Base-by-base conservation (phyloP, 2,329 filamentous ascomycete species). In the Colletotrichum siamense region DNA sequence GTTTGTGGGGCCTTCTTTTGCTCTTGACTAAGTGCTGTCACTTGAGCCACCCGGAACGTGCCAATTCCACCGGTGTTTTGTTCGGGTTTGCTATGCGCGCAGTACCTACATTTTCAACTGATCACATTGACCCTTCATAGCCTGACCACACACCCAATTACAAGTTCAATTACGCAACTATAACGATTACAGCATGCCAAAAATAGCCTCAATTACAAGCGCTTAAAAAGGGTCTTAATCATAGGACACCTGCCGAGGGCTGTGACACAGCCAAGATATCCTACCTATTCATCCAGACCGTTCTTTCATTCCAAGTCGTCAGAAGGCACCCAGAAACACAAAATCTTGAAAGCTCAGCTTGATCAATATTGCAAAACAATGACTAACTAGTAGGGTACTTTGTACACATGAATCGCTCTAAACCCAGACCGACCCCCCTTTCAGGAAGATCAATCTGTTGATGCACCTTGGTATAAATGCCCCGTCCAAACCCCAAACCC, bases 401-500 rank as follows among this genome's bases (percentile, higher is more conserved):
- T 70, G n/a, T 70, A 70, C 57, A 70, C 36, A 49, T 30, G 57
- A 70, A 63, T 34, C 57, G 68, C 68, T 63, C 22, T 16, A 62
- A 63, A 70, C 68, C 68, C 57, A 70, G 68, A 70, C 68, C 57
- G 2, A 4, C 26, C 28, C 55, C 12, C 6, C 12, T 52, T 49
- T 15, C 15, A 1, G 15, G 2, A 49, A 63, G 28, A 10, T 28
- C 3, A 34, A 10, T 36, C 57, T 63, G 68, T 70, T 70, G 57
- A 70, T 70, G 68, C 68, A 70, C 57, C 68, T 8, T 70, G 68
- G 55, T 62, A 70, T 70, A 63, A 68, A 63, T n/a, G 26, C 55
- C 39, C 39, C 39, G 2, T n/a, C 9, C 39, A 18, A 49, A 52
- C 68, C 57, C 30, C 52, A 26, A 59, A 24, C 16, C 16, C 10